Evolutionary conservation across 768 basidiomycete genomes (phyloP).

Genomic region (Kwoniella europaea): DNA sequence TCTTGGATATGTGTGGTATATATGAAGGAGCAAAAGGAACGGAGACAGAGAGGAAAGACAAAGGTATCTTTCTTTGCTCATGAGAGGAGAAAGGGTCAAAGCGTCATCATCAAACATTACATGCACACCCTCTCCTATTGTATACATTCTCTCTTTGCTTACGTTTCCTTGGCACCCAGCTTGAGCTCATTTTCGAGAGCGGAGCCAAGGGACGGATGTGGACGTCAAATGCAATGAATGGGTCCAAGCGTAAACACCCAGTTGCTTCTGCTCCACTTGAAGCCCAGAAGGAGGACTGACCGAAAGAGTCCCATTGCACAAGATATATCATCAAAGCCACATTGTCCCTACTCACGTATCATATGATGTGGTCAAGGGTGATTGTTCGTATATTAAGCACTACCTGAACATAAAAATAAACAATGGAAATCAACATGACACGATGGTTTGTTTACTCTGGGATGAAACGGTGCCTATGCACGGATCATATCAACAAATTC

Average conservation of each 20-base stretch:
- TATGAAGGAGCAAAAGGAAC: neutral
- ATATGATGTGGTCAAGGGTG: neutral
- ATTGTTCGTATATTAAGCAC: slow-evolving; percentile 1
- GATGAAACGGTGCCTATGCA: slow-evolving; percentile 7
- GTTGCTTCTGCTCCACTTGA: too few species aligned
- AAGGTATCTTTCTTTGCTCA: neutral
- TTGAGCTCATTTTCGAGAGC: neutral
- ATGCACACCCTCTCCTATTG: neutral
- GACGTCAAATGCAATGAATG: neutral
- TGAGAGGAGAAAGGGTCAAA: slow-evolving; percentile 1
- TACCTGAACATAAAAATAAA: slow-evolving; percentile 2
- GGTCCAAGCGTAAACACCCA: neutral
- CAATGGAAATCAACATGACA: neutral
- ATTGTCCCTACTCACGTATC: neutral
- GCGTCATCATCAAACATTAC: slow-evolving; percentile 18
- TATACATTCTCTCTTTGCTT: neutral
- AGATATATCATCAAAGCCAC: slow-evolving; percentile 8
- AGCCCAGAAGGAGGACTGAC: neutral
- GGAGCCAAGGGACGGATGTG: neutral
- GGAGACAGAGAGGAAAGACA: slow-evolving; percentile 1
- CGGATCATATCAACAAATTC: slow-evolving; percentile 3
- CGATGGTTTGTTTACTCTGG: neutral
- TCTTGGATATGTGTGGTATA: slow-evolving; percentile 8
- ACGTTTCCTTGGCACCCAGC: slow-evolving; percentile 6
- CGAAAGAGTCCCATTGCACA: neutral